A percentile compares a stretch with the other conserved stretches of the same genome.
Conservation (phyloP, 2,329 filamentous ascomycete species). For the Fusarium torreyae region DNA sequence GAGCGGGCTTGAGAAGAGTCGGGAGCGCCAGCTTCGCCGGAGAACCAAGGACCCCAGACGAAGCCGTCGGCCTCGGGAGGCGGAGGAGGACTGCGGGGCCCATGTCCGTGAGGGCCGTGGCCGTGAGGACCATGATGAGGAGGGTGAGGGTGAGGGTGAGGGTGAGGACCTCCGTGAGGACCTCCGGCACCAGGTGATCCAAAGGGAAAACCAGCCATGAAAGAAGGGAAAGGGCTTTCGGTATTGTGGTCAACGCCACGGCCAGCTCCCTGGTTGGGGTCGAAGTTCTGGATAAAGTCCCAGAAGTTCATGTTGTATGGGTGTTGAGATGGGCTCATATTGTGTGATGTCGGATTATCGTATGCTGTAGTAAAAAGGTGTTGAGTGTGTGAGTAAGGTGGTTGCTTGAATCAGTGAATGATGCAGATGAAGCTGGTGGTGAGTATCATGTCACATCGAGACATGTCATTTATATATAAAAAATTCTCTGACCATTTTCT, state of each 20-base stretch:
- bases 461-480: constrained; percentile 40
- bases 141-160: not conserved
- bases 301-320: constrained; percentile 49
- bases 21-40: constrained; percentile 45
- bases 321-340: constrained; percentile 48
- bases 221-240: constrained; percentile 44
- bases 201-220: constrained; percentile 56
- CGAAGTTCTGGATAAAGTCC: constrained; percentile 57
- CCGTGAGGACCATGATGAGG: constrained; percentile 31
- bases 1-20: constrained; percentile 23
- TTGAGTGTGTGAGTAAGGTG: constrained; percentile 17
- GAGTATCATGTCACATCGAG: constrained; percentile 16
- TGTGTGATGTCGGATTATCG: constrained; percentile 4
- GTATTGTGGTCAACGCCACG: constrained; percentile 58
- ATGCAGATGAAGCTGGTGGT: constrained; percentile 30
- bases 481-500: constrained; percentile 23
- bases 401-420: not conserved
- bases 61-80: constrained; percentile 45
- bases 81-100: constrained; percentile 39
- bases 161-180: constrained; percentile 10
- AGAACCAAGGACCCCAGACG: constrained; percentile 47
- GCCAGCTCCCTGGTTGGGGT: constrained; percentile 52
- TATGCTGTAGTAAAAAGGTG: constrained; percentile 1
- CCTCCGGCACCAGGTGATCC: constrained; percentile 33
- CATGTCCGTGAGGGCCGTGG: constrained; percentile 22